Percentiles rank a stretch among this genome's conserved stretches.
Evolutionary conservation across 371 early-diverging fungal species (phyloP).

Genomic region (Mortierella polycephala): DNA sequence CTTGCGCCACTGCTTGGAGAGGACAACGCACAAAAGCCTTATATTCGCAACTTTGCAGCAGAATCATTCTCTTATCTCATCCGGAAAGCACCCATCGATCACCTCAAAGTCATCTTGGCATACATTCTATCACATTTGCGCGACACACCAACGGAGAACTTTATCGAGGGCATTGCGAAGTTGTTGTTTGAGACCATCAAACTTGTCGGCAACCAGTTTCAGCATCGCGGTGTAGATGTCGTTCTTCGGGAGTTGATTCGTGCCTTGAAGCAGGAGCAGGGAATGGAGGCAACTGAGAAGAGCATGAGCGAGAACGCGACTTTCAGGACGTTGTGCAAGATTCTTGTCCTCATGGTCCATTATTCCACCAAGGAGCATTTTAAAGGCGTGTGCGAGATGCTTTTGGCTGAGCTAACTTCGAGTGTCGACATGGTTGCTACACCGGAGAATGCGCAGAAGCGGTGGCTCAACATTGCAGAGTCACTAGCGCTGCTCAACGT

Average conservation of each 20-base stretch:
- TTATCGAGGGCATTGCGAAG: slow-evolving; percentile 80
- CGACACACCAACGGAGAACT: slow-evolving; percentile 61
- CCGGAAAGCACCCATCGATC: slow-evolving; percentile 75
- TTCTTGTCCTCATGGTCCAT: slow-evolving; percentile 65
- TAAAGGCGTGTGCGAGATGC: slow-evolving; percentile 61
- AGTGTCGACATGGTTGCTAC: slow-evolving; percentile 24
- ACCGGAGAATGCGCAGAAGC: slow-evolving; percentile 28
- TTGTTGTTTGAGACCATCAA: slow-evolving; percentile 85
- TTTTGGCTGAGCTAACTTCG: slow-evolving; percentile 58
- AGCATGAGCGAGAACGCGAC: slow-evolving; percentile 38
- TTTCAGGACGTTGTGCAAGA: slow-evolving; percentile 55
- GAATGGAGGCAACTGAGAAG: slow-evolving; percentile 24
- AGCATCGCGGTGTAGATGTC: slow-evolving; percentile 39
- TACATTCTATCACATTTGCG: slow-evolving; percentile 70
- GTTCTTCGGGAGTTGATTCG: slow-evolving; percentile 46
- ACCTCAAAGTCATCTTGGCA: slow-evolving; percentile 64
- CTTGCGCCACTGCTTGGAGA: slow-evolving; percentile 78
- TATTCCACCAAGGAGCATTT: slow-evolving; percentile 66
- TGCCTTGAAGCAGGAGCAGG: slow-evolving; percentile 39
- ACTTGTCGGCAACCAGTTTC: slow-evolving; percentile 56
- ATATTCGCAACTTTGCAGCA: slow-evolving; percentile 90
- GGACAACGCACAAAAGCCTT: slow-evolving; percentile 68
- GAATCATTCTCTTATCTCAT: slow-evolving; percentile 92
- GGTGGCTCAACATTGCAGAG: slow-evolving; percentile 57
- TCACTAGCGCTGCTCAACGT: slow-evolving; percentile 60